Evolutionary conservation across 192 early-diverging fungal species (phyloP).

Genomic region (Gigaspora rosea): DNA sequence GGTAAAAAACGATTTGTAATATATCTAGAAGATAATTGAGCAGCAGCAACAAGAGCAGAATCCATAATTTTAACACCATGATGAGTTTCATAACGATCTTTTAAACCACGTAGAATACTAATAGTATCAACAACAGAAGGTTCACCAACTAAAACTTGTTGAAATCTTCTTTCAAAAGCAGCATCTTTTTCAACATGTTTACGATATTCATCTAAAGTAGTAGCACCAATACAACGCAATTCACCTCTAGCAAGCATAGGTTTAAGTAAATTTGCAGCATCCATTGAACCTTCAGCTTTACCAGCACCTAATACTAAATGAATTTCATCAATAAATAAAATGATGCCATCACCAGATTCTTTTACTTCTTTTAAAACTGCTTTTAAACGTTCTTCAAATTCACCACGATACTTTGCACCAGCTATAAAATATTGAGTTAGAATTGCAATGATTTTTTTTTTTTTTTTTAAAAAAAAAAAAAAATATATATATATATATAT

Average conservation of each 20-base stretch:
- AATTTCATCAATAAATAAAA: conserved; percentile 98
- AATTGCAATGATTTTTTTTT: too few species aligned
- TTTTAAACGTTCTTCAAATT: conserved; percentile 98
- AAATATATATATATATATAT: too few species aligned
- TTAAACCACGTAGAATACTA: conserved; percentile 78
- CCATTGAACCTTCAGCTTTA: conserved; percentile 88
- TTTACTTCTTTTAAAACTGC: conserved; percentile 93
- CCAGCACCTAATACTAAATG: conserved; percentile 95
- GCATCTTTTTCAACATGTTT: conserved; percentile 88
- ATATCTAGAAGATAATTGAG: conserved; percentile 73
- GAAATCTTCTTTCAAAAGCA: conserved; percentile 82
- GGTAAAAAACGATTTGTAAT: conserved; percentile 74
- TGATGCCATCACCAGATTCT: conserved; percentile 83
- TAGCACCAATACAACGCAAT: conserved; percentile 93
- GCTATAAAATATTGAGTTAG: too few species aligned
- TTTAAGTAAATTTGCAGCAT: conserved; percentile 96
- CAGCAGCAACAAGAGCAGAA: conserved; percentile 73
- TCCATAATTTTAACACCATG: conserved; percentile 83
- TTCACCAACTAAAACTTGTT: conserved; percentile 80
- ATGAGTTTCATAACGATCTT: conserved; percentile 79
- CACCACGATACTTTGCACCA: conserved; percentile 95
- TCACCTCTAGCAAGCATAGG: conserved; percentile 98
- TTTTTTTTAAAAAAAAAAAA: too few species aligned
- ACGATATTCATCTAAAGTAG: conserved; percentile 94
- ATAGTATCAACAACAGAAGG: conserved; percentile 73